Percentiles rank a stretch among this genome's conserved stretches.
phyloP scores from a whole-genome alignment of 257 asterid species.

The Coffea canephora region DNA sequence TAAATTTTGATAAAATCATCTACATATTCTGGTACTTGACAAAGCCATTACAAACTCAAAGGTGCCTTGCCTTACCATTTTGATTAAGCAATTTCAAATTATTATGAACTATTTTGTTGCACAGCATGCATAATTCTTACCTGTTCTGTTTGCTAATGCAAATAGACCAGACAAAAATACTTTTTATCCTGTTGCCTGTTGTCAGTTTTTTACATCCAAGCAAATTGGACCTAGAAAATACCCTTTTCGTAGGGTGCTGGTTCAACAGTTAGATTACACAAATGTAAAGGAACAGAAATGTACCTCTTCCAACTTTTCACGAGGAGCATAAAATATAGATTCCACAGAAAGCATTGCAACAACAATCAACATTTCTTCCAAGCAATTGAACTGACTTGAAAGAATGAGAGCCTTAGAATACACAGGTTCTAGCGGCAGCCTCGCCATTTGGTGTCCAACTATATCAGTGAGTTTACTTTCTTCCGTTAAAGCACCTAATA shows the following conservation, averaged over 20 bases:
- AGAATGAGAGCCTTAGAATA: conserved; percentile 89
- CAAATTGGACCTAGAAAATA: too few species aligned
- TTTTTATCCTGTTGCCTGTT: neutral
- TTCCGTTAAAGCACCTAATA: conserved; percentile 89
- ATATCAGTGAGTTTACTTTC: conserved; percentile 74
- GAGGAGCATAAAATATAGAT: conserved; percentile 86
- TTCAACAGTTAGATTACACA: neutral
- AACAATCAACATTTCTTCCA: conserved; percentile 81
- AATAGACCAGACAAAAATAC: neutral
- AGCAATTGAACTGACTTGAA: conserved; percentile 77
- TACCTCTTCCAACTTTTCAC: conserved; percentile 97
- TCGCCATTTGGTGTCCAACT: conserved; percentile 86
- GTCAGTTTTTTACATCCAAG: neutral
- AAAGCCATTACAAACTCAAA: neutral
- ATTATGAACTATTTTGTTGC: neutral
- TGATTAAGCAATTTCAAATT: neutral
- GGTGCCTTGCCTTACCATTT: neutral
- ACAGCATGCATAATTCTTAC: too few species aligned
- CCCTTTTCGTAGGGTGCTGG: neutral
- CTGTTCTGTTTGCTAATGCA: neutral
- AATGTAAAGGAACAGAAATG: neutral
- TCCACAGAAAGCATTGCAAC: conserved; percentile 95
- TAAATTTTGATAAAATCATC: neutral
- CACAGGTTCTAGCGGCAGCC: conserved; percentile 86
- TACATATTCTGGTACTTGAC: neutral